Evolutionary conservation across 495 filamentous ascomycete species (phyloP).

Genomic region (Penicillium crystallinum): DNA sequence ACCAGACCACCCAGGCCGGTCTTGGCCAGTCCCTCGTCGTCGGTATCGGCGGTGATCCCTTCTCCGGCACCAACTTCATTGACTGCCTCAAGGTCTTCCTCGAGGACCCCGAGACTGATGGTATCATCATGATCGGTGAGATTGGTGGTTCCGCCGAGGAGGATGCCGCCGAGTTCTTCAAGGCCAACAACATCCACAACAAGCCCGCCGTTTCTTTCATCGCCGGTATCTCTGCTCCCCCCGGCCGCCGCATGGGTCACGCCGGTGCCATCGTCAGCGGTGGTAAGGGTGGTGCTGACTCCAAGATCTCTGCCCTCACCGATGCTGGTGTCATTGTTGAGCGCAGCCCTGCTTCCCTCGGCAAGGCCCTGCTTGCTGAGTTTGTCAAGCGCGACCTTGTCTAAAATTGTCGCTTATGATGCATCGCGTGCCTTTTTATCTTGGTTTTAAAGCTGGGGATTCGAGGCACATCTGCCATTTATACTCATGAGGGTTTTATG

Average conservation of each 20-base stretch:
- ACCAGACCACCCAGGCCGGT: conserved; percentile 96
- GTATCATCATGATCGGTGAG: conserved; percentile 99
- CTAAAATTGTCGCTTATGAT: conserved; percentile 43
- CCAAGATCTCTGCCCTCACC: conserved; percentile 93
- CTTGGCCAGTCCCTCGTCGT: conserved; percentile 97
- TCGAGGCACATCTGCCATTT: conserved; percentile 23
- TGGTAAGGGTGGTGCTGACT: conserved; percentile 94
- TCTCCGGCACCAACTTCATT: conserved; percentile 99
- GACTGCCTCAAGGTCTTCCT: conserved; percentile 97
- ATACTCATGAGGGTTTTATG: conserved; percentile 17
- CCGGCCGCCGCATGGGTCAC: conserved; percentile 96
- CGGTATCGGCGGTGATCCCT: conserved; percentile 97
- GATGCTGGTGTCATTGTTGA: conserved; percentile 92
- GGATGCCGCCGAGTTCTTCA: conserved; percentile 94
- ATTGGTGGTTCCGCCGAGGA: conserved; percentile 97
- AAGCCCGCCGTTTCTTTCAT: conserved; percentile 99
- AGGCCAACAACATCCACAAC: conserved; percentile 80
- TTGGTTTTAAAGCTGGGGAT: conserved; percentile 14
- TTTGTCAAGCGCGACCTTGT: conserved; percentile 95
- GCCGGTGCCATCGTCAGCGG: conserved; percentile 96
- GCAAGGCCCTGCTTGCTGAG: conserved; percentile 87
- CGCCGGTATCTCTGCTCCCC: conserved; percentile 93
- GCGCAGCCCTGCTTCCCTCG: conserved; percentile 84
- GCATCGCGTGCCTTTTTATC: conserved; percentile 15
- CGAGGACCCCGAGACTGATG: conserved; percentile 92